A percentile compares a stretch with the other conserved stretches of the same genome.
These are phyloP conservation scores for Saksenaea oblongispora DNA, from an alignment of 371 early-diverging fungal genomes.

Conservation along the genomic window DNA sequence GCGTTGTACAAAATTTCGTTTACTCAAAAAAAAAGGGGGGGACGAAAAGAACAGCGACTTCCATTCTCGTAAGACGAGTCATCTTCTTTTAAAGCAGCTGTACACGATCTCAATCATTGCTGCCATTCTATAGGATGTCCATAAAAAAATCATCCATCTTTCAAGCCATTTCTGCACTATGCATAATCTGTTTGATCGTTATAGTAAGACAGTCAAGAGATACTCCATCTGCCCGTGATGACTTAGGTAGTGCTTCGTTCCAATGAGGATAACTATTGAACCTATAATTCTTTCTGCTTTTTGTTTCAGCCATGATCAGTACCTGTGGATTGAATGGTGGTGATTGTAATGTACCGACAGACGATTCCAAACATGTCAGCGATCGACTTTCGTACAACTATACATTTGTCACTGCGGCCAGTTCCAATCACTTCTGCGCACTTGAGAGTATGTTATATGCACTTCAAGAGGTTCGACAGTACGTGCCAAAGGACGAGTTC, in stretches of 20 bases:
- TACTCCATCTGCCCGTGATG: conserved; percentile 4
- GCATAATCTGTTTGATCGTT: conserved; percentile 19
- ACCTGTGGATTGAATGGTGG: neutral
- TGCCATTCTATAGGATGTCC: conserved; percentile 12
- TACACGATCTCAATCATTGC: neutral
- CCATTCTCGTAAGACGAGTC: too few relatives aligned
- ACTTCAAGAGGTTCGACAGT: conserved; percentile 15
- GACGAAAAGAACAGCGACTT: too few relatives aligned
- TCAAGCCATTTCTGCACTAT: conserved; percentile 19
- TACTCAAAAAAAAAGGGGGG: too few relatives aligned
- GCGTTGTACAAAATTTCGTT: too few relatives aligned
- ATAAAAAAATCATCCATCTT: conserved; percentile 16
- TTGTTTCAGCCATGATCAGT: neutral
- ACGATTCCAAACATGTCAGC: neutral
- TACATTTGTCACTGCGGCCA: conserved; percentile 56
- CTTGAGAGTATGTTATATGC: conserved; percentile 50
- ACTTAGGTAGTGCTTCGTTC: neutral
- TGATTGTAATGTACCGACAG: neutral
- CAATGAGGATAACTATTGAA: neutral
- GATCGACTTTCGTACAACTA: conserved; percentile 8
- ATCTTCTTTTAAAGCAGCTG: too few relatives aligned
- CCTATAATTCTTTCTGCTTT: neutral
- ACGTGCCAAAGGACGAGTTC: conserved; percentile 15
- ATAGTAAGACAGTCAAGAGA: conserved; percentile 14
- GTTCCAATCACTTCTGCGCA: conserved; percentile 55